Evolutionary conservation across 148 eudicot species (phyloP), one percentile per base, ranked within the genome.

Genomic region (Chenopodium formosanum): DNA sequence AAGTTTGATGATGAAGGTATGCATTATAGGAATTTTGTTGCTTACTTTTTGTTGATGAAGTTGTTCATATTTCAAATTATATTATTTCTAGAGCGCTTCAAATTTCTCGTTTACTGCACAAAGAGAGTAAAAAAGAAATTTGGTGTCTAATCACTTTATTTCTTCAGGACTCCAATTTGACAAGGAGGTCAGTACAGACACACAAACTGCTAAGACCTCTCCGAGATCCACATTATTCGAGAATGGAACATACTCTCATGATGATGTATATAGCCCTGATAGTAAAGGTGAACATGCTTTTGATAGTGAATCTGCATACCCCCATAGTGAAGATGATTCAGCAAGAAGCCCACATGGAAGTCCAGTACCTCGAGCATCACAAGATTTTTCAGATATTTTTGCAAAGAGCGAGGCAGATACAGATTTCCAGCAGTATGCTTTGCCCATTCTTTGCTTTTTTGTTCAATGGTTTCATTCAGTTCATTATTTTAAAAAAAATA

Each of bases 1-100:
- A 96, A 96, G 84, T 96, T 96, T 79, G 99, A 96, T 52, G 99
- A 96, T 83, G 97, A 96, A 90, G 99, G 99, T 92, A 78, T 40
- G 85, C 67, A 50, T 32, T 73, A 56, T 70, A 19, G 70, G 58
- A 60, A 60, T 79, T 79, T 17, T 32, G 80, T 37, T 66, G 48
- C 29, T 77, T 71, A 48, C 77, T 25, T 32, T 48, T 29, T 32
- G 47, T 50, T 31, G 70, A 47, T 31, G 29, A 68, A 22, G 52
- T 70, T 29, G 53, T 1, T 44, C 27, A 7, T 40, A 63, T 62
- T 72, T 64, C 77, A 23, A 58, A 65, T 50, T 48, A 3, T 2
- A 1, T 71, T 20, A 40, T 3, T 31, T 29, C 20, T 34, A 70
- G 8, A 71, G 23, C 3, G 52, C 52, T 68, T 31, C 20, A 68